Evolutionary conservation across 495 filamentous ascomycete genomes (phyloP).

Genomic region (Xylaria nigripes): DNA sequence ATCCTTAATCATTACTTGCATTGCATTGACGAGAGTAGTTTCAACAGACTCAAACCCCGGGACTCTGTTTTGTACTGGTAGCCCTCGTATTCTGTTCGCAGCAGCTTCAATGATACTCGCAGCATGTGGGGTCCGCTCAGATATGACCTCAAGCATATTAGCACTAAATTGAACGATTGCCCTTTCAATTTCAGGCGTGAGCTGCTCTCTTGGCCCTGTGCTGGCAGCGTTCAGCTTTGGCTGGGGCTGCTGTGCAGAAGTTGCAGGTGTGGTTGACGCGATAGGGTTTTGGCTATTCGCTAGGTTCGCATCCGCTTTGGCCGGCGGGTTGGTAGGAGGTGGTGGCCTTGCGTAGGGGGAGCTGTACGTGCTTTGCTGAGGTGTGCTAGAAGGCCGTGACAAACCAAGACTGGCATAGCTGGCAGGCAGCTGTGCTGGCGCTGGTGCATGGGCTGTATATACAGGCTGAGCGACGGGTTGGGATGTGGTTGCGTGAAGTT

Average conservation of each 20-base stretch:
- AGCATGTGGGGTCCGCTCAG: constrained; percentile 20
- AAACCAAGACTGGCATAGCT: constrained; percentile 23
- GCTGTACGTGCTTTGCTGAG: constrained; percentile 32
- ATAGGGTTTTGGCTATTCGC: constrained; percentile 15
- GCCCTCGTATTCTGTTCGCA: constrained; percentile 20
- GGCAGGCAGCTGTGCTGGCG: constrained; percentile 26
- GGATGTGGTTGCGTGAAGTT: constrained; percentile 14
- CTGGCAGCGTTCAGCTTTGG: constrained; percentile 7
- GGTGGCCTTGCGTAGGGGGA: constrained; percentile 38
- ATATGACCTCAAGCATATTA: constrained; percentile 21
- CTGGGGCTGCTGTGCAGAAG: constrained; percentile 8
- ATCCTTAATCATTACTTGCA: constrained; percentile 23
- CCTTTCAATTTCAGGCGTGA: constrained; percentile 23
- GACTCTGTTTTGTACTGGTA: constrained; percentile 18
- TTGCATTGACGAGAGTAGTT: constrained; percentile 20
- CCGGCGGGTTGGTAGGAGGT: constrained; percentile 16
- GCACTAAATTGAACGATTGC: constrained; percentile 23
- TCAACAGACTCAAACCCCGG: constrained; percentile 22
- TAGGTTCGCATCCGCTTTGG: constrained; percentile 14
- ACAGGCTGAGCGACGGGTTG: constrained; percentile 23
- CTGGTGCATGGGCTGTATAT: constrained; percentile 27
- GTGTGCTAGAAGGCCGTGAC: constrained; percentile 25
- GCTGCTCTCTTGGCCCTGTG: neutral
- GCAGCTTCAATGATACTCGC: constrained; percentile 22
- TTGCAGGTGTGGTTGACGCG: constrained; percentile 6